phyloP scores from a whole-genome alignment of 495 filamentous ascomycete genomes.

The Penicillium paradoxum region DNA sequence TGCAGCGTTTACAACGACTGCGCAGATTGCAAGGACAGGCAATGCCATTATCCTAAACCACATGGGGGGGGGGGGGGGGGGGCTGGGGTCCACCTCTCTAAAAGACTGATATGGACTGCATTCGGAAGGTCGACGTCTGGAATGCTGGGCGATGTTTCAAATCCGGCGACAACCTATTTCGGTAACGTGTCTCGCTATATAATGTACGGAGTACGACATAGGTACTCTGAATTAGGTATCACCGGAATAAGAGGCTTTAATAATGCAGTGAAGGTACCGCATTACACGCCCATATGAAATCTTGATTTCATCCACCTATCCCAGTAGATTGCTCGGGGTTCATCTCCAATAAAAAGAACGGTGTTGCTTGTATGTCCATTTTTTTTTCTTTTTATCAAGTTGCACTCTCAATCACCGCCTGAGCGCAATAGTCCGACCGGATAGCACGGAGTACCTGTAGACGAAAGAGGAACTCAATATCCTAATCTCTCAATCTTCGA shows the following conservation, averaged over 20 bases:
- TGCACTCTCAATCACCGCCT: not conserved
- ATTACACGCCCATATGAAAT: not conserved
- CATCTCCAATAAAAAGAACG: slow-evolving; percentile 1
- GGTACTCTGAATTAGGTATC: too few relatives aligned
- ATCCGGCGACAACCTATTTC: slow-evolving; percentile 10
- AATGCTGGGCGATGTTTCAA: slow-evolving; percentile 12
- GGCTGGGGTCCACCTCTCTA: too few relatives aligned
- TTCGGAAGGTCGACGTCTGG: slow-evolving; percentile 13
- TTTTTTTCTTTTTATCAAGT: not conserved
- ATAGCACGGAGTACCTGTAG: too few relatives aligned
- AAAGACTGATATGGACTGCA: too few relatives aligned
- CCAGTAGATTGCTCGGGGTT: not conserved
- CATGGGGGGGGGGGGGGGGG: too few relatives aligned
- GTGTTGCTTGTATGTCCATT: slow-evolving; percentile 11
- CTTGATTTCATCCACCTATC: not conserved
- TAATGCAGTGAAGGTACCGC: not conserved
- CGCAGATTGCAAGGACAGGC: not conserved
- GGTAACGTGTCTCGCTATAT: not conserved
- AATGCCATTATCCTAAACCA: not conserved
- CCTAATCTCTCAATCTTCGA: too few relatives aligned
- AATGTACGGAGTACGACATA: too few relatives aligned
- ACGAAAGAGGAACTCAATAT: too few relatives aligned
- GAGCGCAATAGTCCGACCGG: not conserved
- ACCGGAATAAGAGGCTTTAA: slow-evolving; percentile 2
- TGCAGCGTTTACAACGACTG: not conserved